Conservation (phyloP, 2,329 filamentous ascomycete species). For the Cryphonectria carpinicola region DNA sequence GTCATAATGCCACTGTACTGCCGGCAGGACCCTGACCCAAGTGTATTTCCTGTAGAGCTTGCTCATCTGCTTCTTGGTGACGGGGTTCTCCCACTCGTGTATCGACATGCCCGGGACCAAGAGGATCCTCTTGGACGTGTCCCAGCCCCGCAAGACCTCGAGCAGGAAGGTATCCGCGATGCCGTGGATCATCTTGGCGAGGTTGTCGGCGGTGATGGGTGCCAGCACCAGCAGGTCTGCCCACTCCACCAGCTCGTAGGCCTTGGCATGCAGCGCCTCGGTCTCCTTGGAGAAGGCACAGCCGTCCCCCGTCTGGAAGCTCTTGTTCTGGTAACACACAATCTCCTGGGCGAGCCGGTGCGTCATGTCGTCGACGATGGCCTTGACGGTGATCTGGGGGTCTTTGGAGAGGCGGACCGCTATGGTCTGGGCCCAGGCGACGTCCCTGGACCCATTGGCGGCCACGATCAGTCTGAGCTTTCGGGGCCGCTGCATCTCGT, state of each 20-base stretch:
- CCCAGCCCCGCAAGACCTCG: constrained; percentile 83
- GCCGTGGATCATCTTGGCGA: constrained; percentile 87
- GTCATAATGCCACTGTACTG: constrained; percentile 82
- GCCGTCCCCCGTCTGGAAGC: constrained; percentile 4
- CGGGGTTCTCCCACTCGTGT: constrained; percentile 87
- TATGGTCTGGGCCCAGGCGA: constrained; percentile 67
- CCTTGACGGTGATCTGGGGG: constrained; percentile 62
- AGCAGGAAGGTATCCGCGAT: constrained; percentile 80
- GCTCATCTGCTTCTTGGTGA: constrained; percentile 84
- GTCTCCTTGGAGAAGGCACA: constrained; percentile 47
- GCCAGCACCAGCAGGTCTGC: constrained; percentile 84
- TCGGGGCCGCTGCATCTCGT: constrained; percentile 45
- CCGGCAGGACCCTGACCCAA: constrained; percentile 81
- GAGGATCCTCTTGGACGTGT: constrained; percentile 81
- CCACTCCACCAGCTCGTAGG: constrained; percentile 78
- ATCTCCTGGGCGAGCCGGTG: constrained; percentile 66
- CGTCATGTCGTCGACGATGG: constrained; percentile 68
- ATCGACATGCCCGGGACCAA: constrained; percentile 88
- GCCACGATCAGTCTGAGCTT: constrained; percentile 65
- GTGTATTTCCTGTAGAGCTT: constrained; percentile 85
- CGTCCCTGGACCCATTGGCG: constrained; percentile 66
- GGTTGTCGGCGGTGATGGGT: constrained; percentile 80
- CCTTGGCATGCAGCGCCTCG: constrained; percentile 57
- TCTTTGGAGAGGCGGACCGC: constrained; percentile 70
- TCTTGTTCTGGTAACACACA: constrained; percentile 60